Evolutionary conservation across 768 basidiomycete species (phyloP).

Genomic region (Sistotremastrum niveocremeum): DNA sequence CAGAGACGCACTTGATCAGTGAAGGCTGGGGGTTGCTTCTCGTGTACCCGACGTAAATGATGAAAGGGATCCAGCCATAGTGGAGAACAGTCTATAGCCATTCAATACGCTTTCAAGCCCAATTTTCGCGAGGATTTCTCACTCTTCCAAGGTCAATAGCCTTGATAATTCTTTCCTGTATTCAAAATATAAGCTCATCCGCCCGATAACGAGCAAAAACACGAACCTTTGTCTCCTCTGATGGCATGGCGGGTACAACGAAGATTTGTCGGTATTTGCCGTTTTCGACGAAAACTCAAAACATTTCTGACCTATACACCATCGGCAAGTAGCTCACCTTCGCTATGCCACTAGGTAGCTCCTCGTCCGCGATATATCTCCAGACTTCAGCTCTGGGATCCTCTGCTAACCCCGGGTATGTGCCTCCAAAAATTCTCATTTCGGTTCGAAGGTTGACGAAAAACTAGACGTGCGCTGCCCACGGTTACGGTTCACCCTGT

Average conservation of each 20-base stretch:
- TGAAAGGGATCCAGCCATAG: slow-evolving; percentile 92
- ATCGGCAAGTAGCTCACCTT: slow-evolving; percentile 1
- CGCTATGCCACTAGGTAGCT: slow-evolving; percentile 31
- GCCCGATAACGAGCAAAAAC: background rate
- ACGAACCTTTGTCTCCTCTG: slow-evolving; percentile 79
- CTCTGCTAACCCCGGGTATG: slow-evolving; percentile 23
- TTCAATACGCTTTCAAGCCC: slow-evolving; percentile 1
- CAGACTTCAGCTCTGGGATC: slow-evolving; percentile 19
- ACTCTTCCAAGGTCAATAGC: slow-evolving; percentile 73
- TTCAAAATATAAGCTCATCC: background rate
- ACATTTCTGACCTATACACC: slow-evolving; percentile 6
- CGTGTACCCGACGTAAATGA: slow-evolving; percentile 92
- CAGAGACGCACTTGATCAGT: slow-evolving; percentile 77
- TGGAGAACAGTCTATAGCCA: slow-evolving; percentile 65
- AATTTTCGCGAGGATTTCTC: slow-evolving; percentile 6
- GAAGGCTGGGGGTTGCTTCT: slow-evolving; percentile 89
- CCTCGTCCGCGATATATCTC: slow-evolving; percentile 32
- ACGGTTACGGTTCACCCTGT: slow-evolving; percentile 80
- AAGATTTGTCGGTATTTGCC: slow-evolving; percentile 12
- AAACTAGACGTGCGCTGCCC: slow-evolving; percentile 49
- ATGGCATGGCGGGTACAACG: slow-evolving; percentile 47
- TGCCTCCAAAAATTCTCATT: background rate
- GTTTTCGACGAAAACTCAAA: slow-evolving; percentile 24
- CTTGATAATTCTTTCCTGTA: slow-evolving; percentile 71
- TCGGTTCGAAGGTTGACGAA: background rate